These are phyloP conservation scores for Pisolithus tinctorius DNA, from an alignment of 768 basidiomycete species.

Conservation along the genomic window DNA sequence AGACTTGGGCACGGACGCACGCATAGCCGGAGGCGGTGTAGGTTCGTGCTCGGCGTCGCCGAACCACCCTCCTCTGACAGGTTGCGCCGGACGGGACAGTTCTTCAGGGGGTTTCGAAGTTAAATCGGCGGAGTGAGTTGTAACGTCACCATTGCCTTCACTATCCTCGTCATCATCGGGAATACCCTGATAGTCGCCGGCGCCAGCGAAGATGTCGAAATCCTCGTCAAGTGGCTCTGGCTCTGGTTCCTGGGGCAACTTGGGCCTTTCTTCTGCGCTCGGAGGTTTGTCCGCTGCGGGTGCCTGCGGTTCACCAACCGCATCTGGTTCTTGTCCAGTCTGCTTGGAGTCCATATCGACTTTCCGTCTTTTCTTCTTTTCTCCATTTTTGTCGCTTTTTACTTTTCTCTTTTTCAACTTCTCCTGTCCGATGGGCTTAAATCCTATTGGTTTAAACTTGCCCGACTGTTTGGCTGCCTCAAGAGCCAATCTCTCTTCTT, in stretches of 20 bases:
- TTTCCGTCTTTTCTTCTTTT: conserved; percentile 62
- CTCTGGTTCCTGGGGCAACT: conserved; percentile 14
- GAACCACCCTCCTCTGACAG: conserved; percentile 38
- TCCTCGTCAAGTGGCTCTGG: conserved; percentile 40
- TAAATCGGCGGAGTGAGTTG: conserved; percentile 5
- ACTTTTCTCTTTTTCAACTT: conserved; percentile 40
- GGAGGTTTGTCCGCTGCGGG: conserved; percentile 3
- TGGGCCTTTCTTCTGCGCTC: conserved; percentile 7
- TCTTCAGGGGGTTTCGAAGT: not conserved
- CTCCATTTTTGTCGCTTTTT: conserved; percentile 34
- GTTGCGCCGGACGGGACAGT: not conserved
- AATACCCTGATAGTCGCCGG: conserved; percentile 75
- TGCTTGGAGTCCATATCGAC: conserved; percentile 25
- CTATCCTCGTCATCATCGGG: conserved; percentile 49
- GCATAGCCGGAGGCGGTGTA: not conserved
- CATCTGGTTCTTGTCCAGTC: conserved; percentile 7
- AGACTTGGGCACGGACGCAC: conserved; percentile 7
- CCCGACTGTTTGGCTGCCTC: conserved; percentile 33
- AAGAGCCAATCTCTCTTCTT: conserved; percentile 21
- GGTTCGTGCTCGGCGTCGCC: conserved; percentile 31
- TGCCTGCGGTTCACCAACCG: not conserved
- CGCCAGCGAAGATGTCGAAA: conserved; percentile 83
- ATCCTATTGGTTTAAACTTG: conserved; percentile 52
- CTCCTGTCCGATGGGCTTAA: conserved; percentile 53
- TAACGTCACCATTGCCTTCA: conserved; percentile 14